Evolutionary conservation across 1,139 yeast genomes (phyloP).

Genomic region (Protomyces inouyei): DNA sequence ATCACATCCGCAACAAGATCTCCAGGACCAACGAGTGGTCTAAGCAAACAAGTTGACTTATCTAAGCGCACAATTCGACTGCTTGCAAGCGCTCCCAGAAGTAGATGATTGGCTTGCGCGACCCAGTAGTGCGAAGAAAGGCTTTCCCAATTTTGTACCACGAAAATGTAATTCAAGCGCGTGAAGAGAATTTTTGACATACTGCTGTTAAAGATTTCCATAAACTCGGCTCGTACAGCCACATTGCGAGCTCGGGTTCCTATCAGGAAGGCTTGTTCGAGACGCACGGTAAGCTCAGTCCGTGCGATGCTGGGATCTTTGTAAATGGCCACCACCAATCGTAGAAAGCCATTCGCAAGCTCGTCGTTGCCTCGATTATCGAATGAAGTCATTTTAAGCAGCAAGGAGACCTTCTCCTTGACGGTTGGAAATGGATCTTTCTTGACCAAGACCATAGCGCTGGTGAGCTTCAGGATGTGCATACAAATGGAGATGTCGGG

Average conservation of each 20-base stretch:
- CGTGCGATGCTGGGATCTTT: conserved; percentile 73
- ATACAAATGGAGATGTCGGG: conserved; percentile 68
- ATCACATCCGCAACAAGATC: conserved; percentile 26
- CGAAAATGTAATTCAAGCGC: conserved; percentile 73
- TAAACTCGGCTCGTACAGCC: conserved; percentile 66
- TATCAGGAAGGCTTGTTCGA: conserved; percentile 94
- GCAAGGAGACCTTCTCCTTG: conserved; percentile 91
- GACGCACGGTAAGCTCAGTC: conserved; percentile 85
- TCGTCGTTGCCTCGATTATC: conserved; percentile 82
- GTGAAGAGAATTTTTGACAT: conserved; percentile 74
- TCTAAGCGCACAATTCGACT: conserved; percentile 35
- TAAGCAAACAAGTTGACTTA: conserved; percentile 29
- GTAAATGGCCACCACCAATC: conserved; percentile 81
- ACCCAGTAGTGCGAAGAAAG: conserved; percentile 92
- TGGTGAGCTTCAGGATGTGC: conserved; percentile 71
- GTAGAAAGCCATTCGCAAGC: conserved; percentile 74
- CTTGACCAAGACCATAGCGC: conserved; percentile 84
- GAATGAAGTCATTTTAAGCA: conserved; percentile 89
- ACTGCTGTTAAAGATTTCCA: conserved; percentile 74
- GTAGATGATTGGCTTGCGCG: conserved; percentile 82
- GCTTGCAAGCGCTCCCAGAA: conserved; percentile 69
- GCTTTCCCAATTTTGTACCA: conserved; percentile 96
- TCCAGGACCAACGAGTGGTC: conserved; percentile 29
- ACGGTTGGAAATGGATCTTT: conserved; percentile 86
- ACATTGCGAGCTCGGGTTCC: conserved; percentile 85